Percentiles rank a stretch among this genome's conserved stretches.
phyloP scores from a whole-genome alignment of 1,284 basidiomycete genomes.

The Ganoderma sp. region DNA sequence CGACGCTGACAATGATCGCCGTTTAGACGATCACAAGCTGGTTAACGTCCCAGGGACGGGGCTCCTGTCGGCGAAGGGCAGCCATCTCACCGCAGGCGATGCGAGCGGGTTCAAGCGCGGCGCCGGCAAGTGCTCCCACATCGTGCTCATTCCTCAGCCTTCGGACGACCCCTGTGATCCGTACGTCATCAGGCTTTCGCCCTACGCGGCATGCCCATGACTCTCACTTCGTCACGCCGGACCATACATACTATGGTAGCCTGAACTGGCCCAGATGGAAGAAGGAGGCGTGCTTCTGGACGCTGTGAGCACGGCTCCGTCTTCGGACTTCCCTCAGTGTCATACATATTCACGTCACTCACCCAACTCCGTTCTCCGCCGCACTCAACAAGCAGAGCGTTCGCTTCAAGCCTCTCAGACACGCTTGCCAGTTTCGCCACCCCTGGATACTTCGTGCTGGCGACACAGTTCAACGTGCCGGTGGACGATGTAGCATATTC shows the following conservation, averaged over 20 bases:
- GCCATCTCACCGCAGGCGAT: constrained; percentile 42
- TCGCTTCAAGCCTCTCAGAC: constrained; percentile 49
- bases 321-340: too few species aligned
- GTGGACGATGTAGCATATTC: constrained; percentile 50
- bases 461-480: constrained; percentile 46
- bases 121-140: constrained; percentile 46
- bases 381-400: constrained; percentile 36
- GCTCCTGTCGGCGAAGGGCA: constrained; percentile 42
- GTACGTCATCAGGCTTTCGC: constrained; percentile 32
- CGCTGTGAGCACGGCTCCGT: constrained; percentile 36
- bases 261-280: constrained; percentile 54
- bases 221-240: too few species aligned
- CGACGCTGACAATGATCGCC: too few species aligned
- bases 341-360: background rate
- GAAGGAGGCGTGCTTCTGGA: constrained; percentile 53
- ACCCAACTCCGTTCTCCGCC: background rate
- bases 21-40: constrained; percentile 44
- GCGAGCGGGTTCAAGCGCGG: constrained; percentile 46
- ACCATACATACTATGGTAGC: background rate
- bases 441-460: constrained; percentile 48
- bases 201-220: too few species aligned
- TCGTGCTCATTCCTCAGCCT: constrained; percentile 52
- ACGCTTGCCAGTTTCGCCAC: constrained; percentile 50
- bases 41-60: constrained; percentile 49
- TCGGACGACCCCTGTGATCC: constrained; percentile 52